Percentiles rank a stretch among this genome's conserved stretches.
Conservation (phyloP, 2,329 filamentous ascomycete species). For the Bipolaris bicolor region DNA sequence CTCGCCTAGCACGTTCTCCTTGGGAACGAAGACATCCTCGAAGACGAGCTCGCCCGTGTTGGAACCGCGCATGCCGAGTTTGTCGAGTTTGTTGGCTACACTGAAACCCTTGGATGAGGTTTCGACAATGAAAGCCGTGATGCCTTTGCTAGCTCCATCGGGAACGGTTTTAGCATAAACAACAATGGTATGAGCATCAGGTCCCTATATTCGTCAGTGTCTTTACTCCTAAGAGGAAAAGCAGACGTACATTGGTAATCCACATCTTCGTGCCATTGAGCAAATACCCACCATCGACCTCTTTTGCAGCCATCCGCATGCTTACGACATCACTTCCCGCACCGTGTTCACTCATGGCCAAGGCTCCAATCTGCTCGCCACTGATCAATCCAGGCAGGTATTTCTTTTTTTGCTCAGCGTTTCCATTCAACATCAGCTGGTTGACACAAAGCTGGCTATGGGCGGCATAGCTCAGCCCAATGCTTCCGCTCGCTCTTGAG, state of each 20-base stretch:
- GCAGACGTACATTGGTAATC: constrained; percentile 85
- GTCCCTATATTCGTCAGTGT: constrained; percentile 58
- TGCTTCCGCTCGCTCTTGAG: constrained; percentile 81
- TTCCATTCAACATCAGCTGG: constrained; percentile 90
- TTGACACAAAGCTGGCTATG: constrained; percentile 97
- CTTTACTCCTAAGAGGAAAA: background rate
- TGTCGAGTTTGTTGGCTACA: constrained; percentile 90
- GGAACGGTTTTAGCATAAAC: constrained; percentile 97
- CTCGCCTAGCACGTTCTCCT: constrained; percentile 78
- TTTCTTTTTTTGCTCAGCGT: constrained; percentile 74
- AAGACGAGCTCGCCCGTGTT: constrained; percentile 96
- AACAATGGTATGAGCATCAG: constrained; percentile 88
- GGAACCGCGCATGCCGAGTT: constrained; percentile 96
- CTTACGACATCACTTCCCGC: constrained; percentile 92
- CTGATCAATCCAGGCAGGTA: constrained; percentile 82
- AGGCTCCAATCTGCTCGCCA: constrained; percentile 79
- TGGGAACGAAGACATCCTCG: constrained; percentile 86
- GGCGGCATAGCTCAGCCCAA: constrained; percentile 90
- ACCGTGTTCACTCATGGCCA: constrained; percentile 94
- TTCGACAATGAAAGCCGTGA: constrained; percentile 92
- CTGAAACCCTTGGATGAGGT: constrained; percentile 74
- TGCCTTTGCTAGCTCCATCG: constrained; percentile 80
- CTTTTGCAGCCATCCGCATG: constrained; percentile 86
- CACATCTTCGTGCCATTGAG: constrained; percentile 97
- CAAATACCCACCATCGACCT: constrained; percentile 82